Percentiles rank a stretch among this genome's conserved stretches.
These are phyloP conservation scores for Cucurbita argyrosperma DNA, from an alignment of 306 rosid genomes.

Conservation along the genomic window DNA sequence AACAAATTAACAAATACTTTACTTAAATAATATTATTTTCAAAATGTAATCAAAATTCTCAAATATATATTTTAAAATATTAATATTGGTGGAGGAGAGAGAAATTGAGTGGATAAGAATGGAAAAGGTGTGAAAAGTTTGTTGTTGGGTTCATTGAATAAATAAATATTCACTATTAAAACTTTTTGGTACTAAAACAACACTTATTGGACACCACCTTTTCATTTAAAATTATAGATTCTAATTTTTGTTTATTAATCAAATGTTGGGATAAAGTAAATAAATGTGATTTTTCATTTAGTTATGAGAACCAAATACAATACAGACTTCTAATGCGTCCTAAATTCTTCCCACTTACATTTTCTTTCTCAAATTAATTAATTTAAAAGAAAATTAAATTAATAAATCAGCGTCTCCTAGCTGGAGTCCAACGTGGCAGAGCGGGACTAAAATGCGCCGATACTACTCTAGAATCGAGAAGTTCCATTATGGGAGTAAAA, in stretches of 20 bases:
- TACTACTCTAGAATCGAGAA: slow-evolving; percentile 34
- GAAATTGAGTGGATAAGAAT: background rate
- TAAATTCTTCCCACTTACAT: background rate
- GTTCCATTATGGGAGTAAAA: slow-evolving; percentile 46
- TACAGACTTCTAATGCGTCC: background rate
- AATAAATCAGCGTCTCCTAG: slow-evolving; percentile 9
- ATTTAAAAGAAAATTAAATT: background rate
- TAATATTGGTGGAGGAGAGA: background rate
- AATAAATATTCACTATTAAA: background rate
- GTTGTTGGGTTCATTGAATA: slow-evolving; percentile 3
- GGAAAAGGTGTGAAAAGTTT: background rate
- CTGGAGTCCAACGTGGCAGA: slow-evolving; percentile 40
- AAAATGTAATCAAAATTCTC: too few species aligned
- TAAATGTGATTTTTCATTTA: slow-evolving; percentile 1
- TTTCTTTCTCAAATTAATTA: background rate
- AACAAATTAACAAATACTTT: too few species aligned
- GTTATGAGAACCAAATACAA: background rate
- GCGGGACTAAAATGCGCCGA: slow-evolving; percentile 36
- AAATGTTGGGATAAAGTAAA: background rate
- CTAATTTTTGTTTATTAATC: too few species aligned
- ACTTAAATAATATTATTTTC: too few species aligned
- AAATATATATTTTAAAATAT: too few species aligned
- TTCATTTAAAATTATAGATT: background rate
- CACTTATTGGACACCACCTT: background rate
- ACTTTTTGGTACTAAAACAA: background rate